phyloP scores from a whole-genome alignment of 2,329 filamentous ascomycete species.

The Aureobasidium sp. region DNA sequence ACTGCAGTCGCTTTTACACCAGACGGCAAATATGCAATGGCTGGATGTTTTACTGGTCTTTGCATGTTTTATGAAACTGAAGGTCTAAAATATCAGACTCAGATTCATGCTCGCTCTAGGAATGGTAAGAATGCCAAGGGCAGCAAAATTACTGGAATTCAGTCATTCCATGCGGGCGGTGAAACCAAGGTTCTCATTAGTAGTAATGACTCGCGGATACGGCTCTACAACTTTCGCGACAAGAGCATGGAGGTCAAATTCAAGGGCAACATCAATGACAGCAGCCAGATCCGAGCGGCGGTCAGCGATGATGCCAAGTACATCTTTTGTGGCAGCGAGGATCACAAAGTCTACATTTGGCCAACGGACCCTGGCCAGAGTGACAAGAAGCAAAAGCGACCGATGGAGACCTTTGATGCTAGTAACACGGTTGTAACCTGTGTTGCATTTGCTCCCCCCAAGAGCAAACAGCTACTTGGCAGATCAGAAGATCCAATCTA shows the following conservation, averaged over 20 bases:
- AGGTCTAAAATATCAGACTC: slow-evolving; percentile 70
- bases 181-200: slow-evolving; percentile 81
- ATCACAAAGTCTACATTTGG: slow-evolving; percentile 87
- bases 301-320: slow-evolving; percentile 83
- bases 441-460: slow-evolving; percentile 75
- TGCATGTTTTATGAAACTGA: slow-evolving; percentile 93
- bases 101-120: slow-evolving; percentile 88
- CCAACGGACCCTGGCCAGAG: slow-evolving; percentile 52
- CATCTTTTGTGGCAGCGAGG: slow-evolving; percentile 88
- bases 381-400: slow-evolving; percentile 68
- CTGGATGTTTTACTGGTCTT: slow-evolving; percentile 74
- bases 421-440: slow-evolving; percentile 82
- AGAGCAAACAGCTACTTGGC: slow-evolving; percentile 68
- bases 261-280: slow-evolving; percentile 81
- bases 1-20: slow-evolving; percentile 92
- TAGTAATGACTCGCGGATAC: slow-evolving; percentile 87
- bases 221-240: slow-evolving; percentile 80
- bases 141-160: slow-evolving; percentile 94
- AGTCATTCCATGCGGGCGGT: slow-evolving; percentile 56
- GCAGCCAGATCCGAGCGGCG: slow-evolving; percentile 79
- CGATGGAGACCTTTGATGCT: slow-evolving; percentile 84
- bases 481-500: slow-evolving; percentile 88
- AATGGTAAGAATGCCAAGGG: slow-evolving; percentile 90
- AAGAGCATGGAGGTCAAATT: slow-evolving; percentile 83
- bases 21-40: slow-evolving; percentile 82